phyloP scores from a whole-genome alignment of 1,139 yeast species.

The Geotrichum aggregatum region DNA sequence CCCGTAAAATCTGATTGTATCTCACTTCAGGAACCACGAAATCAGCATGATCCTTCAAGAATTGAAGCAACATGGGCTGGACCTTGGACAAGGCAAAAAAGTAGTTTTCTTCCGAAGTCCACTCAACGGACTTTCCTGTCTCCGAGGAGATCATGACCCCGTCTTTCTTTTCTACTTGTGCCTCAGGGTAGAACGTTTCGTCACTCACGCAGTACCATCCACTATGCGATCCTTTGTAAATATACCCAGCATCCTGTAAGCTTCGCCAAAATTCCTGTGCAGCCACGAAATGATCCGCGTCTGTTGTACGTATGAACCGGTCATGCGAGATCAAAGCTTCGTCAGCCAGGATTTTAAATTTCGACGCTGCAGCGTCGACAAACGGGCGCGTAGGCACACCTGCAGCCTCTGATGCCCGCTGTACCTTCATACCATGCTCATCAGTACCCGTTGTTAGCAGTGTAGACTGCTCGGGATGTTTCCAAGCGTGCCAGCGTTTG shows the following conservation, averaged over 20 bases:
- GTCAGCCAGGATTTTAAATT: conserved; percentile 60
- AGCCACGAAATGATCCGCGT: conserved; percentile 63
- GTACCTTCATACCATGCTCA: conserved; percentile 93
- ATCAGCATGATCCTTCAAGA: conserved; percentile 44
- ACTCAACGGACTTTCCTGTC: conserved; percentile 69
- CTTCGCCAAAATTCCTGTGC: conserved; percentile 67
- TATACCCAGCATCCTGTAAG: conserved; percentile 56
- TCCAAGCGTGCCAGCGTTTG: conserved; percentile 63
- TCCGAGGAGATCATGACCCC: conserved; percentile 59
- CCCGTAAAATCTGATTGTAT: conserved; percentile 54
- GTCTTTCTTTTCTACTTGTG: conserved; percentile 54
- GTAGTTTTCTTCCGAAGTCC: conserved; percentile 78
- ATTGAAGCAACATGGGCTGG: conserved; percentile 50
- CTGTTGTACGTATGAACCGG: conserved; percentile 88
- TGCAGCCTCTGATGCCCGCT: conserved; percentile 61
- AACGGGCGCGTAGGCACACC: conserved; percentile 57
- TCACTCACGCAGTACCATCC: conserved; percentile 97
- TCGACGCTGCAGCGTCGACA: conserved; percentile 64
- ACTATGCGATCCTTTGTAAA: conserved; percentile 75
- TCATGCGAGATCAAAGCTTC: conserved; percentile 57
- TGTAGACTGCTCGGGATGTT: conserved; percentile 42
- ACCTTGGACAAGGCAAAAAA: conserved; percentile 71
- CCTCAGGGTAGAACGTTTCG: conserved; percentile 87
- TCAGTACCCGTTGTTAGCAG: conserved; percentile 89
- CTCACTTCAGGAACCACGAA: conserved; percentile 65